Evolutionary conservation across 306 rosid genomes (phyloP), one percentile per base, ranked within the genome.

Genomic region (Vicia sativa): DNA sequence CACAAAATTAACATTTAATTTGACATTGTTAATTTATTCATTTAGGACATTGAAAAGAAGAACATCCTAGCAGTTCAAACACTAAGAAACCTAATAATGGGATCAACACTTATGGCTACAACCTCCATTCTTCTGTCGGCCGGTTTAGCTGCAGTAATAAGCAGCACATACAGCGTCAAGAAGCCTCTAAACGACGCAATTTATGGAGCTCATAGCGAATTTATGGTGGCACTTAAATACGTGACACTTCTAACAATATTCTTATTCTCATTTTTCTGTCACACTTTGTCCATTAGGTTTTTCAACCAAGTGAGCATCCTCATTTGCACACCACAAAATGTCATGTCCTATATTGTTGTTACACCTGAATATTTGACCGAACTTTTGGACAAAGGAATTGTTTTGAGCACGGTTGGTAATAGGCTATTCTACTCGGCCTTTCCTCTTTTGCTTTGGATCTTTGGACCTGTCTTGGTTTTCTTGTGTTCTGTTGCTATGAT

Each of bases 41-140:
- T 71, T 58, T 77, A 91, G 97, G 97, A 91, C 52, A 91, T 87
- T 72, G 97, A 91, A 38, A 91, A 91, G 95, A 91, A 89, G 74
- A 91, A 91, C 77, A 91, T 91, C 38, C 55, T 91, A 46, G 97
- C 97, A 9, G 91, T 91, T 43, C 96, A 91, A 83, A 76, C 97
- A 0, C 86, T 91, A 1, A 79, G 97, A 1, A 91, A 91, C 53
- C 65, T 86, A 19, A 85, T 91, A 50, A 91, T 91, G 97, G 97
- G 96, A 41, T 89, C 90, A 70, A 91, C 96, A 38, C 82, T 91
- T 13, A 91, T 91, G 97, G 97, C 97, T 43, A 91, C 97, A 0
- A 91, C 96, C 0, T 87, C 97, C 0, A 85, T 91, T 65, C 96
- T 91, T 0, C 88, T 91, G 9, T 85, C 88, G 11, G 78, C 79